Percentiles rank a stretch among this genome's conserved stretches.
Conservation (phyloP, 495 filamentous ascomycete genomes). For the Aeminium ludgeri region DNA sequence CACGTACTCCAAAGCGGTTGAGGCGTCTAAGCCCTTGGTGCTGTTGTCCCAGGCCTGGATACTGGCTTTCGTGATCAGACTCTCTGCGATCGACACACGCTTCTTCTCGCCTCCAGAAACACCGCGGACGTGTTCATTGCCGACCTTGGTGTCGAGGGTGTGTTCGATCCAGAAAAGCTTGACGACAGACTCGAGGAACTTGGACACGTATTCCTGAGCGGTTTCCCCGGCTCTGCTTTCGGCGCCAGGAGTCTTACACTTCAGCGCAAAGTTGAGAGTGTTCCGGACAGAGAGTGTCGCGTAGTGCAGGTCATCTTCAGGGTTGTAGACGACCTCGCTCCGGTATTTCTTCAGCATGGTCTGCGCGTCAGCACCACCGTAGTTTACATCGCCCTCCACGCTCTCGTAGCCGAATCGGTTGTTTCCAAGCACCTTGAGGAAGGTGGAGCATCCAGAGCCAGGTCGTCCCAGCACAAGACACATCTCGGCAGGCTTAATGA, state of each 20-base stretch:
- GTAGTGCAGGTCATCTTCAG: constrained; percentile 64
- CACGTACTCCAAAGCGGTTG: constrained; percentile 50
- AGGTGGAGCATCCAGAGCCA: constrained; percentile 55
- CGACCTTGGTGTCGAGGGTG: constrained; percentile 48
- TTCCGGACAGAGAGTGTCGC: constrained; percentile 42
- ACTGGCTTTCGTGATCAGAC: constrained; percentile 47
- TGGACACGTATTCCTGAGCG: constrained; percentile 40
- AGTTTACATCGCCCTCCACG: constrained; percentile 44
- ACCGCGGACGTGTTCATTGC: constrained; percentile 47
- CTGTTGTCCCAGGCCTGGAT: constrained; percentile 55
- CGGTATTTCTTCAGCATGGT: constrained; percentile 45
- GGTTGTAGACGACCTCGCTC: constrained; percentile 36
- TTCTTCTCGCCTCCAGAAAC: constrained; percentile 62
- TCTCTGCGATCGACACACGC: constrained; percentile 52
- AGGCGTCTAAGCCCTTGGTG: constrained; percentile 50
- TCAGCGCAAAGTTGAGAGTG: constrained; percentile 55
- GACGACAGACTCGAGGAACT: constrained; percentile 52
- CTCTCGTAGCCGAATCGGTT: constrained; percentile 41
- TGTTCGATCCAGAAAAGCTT: constrained; percentile 69
- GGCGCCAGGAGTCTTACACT: constrained; percentile 28
- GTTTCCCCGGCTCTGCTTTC: constrained; percentile 38
- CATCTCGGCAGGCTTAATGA: constrained; percentile 32
- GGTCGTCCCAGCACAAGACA: constrained; percentile 55
- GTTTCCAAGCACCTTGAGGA: constrained; percentile 37
- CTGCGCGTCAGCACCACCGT: constrained; percentile 43